Evolutionary conservation across 495 filamentous ascomycete genomes (phyloP).

Genomic region (Aspergillus nanangensis): DNA sequence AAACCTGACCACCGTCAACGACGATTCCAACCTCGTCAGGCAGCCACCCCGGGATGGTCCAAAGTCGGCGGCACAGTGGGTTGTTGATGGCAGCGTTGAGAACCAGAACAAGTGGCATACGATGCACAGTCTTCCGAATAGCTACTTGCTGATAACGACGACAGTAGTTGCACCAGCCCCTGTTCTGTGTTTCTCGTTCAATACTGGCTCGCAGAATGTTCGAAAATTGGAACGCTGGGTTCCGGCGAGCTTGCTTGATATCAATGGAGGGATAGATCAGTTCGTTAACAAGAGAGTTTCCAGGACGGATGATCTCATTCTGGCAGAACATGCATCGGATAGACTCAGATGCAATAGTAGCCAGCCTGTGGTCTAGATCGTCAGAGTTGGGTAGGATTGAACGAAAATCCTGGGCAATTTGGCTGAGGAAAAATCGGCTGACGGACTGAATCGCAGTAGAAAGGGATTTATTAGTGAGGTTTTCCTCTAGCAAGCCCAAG

Average conservation of each 20-base stretch:
- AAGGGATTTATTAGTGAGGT: slow-evolving; percentile 61
- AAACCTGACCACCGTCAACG: slow-evolving; percentile 74
- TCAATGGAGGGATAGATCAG: slow-evolving; percentile 68
- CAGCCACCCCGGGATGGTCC: slow-evolving; percentile 84
- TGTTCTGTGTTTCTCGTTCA: slow-evolving; percentile 71
- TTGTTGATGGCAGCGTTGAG: slow-evolving; percentile 75
- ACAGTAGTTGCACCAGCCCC: slow-evolving; percentile 89
- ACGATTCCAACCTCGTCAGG: slow-evolving; percentile 89
- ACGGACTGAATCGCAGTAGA: slow-evolving; percentile 72
- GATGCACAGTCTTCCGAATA: slow-evolving; percentile 73
- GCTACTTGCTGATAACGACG: slow-evolving; percentile 77
- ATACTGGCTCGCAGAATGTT: slow-evolving; percentile 82
- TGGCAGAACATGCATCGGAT: slow-evolving; percentile 81
- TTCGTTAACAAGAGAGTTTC: slow-evolving; percentile 71
- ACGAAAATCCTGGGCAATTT: slow-evolving; percentile 65
- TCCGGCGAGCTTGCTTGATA: slow-evolving; percentile 45
- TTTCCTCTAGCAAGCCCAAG: slow-evolving; percentile 77
- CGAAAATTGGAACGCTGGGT: slow-evolving; percentile 63
- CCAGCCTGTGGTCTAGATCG: slow-evolving; percentile 54
- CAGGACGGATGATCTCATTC: slow-evolving; percentile 67
- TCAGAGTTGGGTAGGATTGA: slow-evolving; percentile 53
- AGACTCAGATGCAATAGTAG: slow-evolving; percentile 50
- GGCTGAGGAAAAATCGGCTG: slow-evolving; percentile 71
- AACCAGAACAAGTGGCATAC: slow-evolving; percentile 75
- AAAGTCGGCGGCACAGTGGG: slow-evolving; percentile 69